Percentiles rank a stretch among this genome's conserved stretches.
Evolutionary conservation across 2,329 filamentous ascomycete species (phyloP).

Genomic region (Ampelomyces quisqualis): DNA sequence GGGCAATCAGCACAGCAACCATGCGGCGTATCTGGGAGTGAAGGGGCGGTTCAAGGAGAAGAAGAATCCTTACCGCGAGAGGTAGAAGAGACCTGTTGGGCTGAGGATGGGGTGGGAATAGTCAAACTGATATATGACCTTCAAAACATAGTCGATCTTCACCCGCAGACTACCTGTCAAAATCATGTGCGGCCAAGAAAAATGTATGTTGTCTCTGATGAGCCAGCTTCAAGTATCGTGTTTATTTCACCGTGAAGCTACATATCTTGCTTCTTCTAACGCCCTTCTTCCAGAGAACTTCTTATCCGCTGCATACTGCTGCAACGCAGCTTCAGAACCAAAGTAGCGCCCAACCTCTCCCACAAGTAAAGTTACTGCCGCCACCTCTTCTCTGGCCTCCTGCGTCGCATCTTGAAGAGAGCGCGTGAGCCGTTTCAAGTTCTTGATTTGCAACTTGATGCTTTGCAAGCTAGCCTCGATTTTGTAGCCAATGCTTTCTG

Average conservation of each 20-base stretch:
- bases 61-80: neutral
- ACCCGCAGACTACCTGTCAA: no score
- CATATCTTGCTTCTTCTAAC: conserved; percentile 19
- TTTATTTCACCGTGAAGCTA: conserved; percentile 1
- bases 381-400: conserved; percentile 20
- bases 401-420: conserved; percentile 29
- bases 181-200: no score
- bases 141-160: no score
- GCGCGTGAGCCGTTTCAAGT: conserved; percentile 24
- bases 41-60: neutral
- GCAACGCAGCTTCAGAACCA: conserved; percentile 21
- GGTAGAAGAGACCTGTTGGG: no score
- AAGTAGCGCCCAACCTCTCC: conserved; percentile 23
- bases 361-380: conserved; percentile 16
- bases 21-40: neutral
- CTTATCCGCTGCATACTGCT: conserved; percentile 14
- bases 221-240: no score
- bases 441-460: conserved; percentile 25
- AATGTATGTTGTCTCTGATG: no score
- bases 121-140: no score
- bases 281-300: conserved; percentile 21
- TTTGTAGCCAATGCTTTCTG: conserved; percentile 19
- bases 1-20: neutral
- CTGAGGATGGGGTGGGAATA: no score
- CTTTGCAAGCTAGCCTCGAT: conserved; percentile 26